Conservation (phyloP, 441 rosid genomes). For the Macaranga tanarius region DNA sequence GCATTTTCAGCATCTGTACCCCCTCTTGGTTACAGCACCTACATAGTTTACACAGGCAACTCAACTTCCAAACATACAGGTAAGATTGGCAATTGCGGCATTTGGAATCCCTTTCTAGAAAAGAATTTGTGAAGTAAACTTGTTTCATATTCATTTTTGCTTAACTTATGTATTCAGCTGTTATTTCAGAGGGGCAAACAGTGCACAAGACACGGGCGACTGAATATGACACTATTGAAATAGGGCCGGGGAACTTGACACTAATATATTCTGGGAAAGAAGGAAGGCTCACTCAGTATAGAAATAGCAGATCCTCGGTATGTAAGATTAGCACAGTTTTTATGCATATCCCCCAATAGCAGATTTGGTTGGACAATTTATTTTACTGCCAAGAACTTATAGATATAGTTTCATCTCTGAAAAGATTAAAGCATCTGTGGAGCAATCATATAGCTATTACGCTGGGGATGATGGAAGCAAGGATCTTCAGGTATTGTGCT, state of each 20-base stretch:
- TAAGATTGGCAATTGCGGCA: conserved; percentile 19
- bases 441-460: conserved; percentile 73
- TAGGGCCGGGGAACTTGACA: conserved; percentile 76
- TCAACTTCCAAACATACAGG: conserved; percentile 49
- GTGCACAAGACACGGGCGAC: conserved; percentile 32
- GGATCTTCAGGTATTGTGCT: conserved; percentile 47
- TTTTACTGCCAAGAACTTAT: neutral
- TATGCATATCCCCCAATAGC: neutral
- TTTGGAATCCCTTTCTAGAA: neutral
- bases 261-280: conserved; percentile 49
- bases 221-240: conserved; percentile 43
- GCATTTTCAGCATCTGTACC: conserved; percentile 81
- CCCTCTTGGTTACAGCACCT: conserved; percentile 89
- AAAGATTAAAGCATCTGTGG: conserved; percentile 63
- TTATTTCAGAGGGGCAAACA: conserved; percentile 32
- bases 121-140: neutral
- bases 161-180: conserved; percentile 28
- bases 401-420: neutral
- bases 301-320: conserved; percentile 66
- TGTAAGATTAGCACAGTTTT: conserved; percentile 20
- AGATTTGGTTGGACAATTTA: neutral
- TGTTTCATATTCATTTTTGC: conserved; percentile 11
- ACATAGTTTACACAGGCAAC: conserved; percentile 50
- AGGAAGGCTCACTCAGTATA: conserved; percentile 50
- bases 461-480: conserved; percentile 56